Base-by-base conservation (phyloP, 495 filamentous ascomycete genomes). In the Penicillium daleae region DNA sequence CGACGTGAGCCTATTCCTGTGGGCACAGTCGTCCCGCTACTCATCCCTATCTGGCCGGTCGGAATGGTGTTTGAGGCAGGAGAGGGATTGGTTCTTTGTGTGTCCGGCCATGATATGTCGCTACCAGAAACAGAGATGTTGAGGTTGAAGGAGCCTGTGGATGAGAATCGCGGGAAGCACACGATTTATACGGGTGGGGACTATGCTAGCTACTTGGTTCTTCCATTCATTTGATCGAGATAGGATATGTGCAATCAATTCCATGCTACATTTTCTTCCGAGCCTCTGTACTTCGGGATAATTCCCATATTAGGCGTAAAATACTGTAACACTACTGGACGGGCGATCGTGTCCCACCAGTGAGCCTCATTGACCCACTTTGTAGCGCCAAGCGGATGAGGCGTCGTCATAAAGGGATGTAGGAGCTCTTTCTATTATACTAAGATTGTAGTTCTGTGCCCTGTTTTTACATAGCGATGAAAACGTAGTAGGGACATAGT, bases 31-130 rank as follows among this genome's bases (percentile, higher is more conserved):
- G 54, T 67, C 10, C 44, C 62, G 1, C 21, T 71, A 5, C 19
- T 39, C 0, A 71, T 69, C 15, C 44, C 56, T 0, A 56, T 71
- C 0, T 73, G 71, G 71, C 68, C 71, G 0, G 55, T 60, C 17
- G 66, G 68, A 0, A 66, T 69, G 52, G 57, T 68, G 3, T 73
- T 69, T 53, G 66, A 65, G 15, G 56, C 54, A 1, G 68, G 68
- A 0, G 71, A 71, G 27, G 60, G 60, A 1, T 29, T 67, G 3
- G 52, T 69, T 29, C 35, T 72, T 5, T 29, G 60, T 6, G 39
- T 69, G 9, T 64, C 66, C 0, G 66, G 67, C 4, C 66, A 66
- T 26, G 63, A 66, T 57, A 68, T 71, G 66, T 48, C 57, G 2
- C 49, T 62, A 8, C 65, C 68, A 3, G 66, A 68, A 61, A 29